Evolutionary conservation across 1,284 basidiomycete genomes (phyloP).

Genomic region (Peniophora sp.): DNA sequence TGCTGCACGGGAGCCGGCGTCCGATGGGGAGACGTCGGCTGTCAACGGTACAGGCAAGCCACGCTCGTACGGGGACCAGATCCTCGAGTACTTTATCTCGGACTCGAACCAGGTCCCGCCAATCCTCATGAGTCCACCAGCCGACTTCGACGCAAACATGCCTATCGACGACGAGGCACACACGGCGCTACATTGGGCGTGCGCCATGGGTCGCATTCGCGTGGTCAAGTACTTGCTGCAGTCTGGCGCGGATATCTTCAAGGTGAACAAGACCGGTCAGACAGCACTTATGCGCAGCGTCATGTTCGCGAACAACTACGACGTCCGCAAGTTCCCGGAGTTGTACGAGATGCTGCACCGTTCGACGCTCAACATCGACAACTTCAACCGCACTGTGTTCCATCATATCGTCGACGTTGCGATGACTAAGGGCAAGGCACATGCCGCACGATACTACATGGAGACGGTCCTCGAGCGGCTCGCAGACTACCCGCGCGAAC

Average conservation of each 20-base stretch:
- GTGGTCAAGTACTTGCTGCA: conserved; percentile 94
- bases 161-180: conserved; percentile 98
- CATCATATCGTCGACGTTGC: conserved; percentile 99
- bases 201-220: conserved; percentile 96
- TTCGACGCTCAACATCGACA: conserved; percentile 98
- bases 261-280: conserved; percentile 94
- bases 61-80: conserved; percentile 84
- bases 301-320: conserved; percentile 99
- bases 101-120: conserved; percentile 91
- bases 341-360: conserved; percentile 95
- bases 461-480: conserved; percentile 89
- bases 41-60: conserved; percentile 37
- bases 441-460: conserved; percentile 98
- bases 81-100: conserved; percentile 98
- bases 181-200: conserved; percentile 97
- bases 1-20: neutral
- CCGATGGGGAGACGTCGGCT: conserved; percentile 30
- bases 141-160: conserved; percentile 94
- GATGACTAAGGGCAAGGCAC: conserved; percentile 95
- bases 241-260: conserved; percentile 95
- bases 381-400: conserved; percentile 96
- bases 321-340: conserved; percentile 98
- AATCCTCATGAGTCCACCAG: conserved; percentile 83
- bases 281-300: conserved; percentile 98
- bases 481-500: conserved; percentile 92